phyloP scores from a whole-genome alignment of 768 basidiomycete species.

The Lactarius indigo region DNA sequence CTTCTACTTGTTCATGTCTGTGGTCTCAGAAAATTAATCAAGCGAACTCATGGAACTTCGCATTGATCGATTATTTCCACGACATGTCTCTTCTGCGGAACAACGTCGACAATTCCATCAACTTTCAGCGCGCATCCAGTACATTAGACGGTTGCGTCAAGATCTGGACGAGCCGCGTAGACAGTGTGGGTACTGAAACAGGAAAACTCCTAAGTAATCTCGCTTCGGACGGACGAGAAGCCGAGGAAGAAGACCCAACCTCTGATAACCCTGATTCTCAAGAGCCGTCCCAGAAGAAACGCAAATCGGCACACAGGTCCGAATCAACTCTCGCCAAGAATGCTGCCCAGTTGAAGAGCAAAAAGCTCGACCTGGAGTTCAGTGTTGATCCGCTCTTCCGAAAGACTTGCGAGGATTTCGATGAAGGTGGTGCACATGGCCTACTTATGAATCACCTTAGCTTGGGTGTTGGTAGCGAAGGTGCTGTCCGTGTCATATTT shows the following conservation, averaged over 20 bases:
- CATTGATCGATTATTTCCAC: slow-evolving; percentile 97
- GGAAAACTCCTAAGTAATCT: slow-evolving; percentile 93
- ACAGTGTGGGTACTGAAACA: slow-evolving; percentile 94
- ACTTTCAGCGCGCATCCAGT: slow-evolving; percentile 97
- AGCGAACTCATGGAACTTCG: slow-evolving; percentile 96
- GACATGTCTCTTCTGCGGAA: slow-evolving; percentile 96
- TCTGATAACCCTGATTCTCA: slow-evolving; percentile 63
- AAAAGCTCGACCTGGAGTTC: slow-evolving; percentile 95
- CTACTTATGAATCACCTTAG: slow-evolving; percentile 94
- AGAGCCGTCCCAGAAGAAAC: slow-evolving; percentile 58
- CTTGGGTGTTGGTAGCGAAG: slow-evolving; percentile 72
- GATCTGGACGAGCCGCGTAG: slow-evolving; percentile 98
- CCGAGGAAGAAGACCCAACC: slow-evolving; percentile 55
- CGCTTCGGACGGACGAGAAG: slow-evolving; percentile 57
- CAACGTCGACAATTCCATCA: slow-evolving; percentile 91
- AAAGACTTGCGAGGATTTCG: slow-evolving; percentile 98
- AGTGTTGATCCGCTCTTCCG: slow-evolving; percentile 94
- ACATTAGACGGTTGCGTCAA: slow-evolving; percentile 99
- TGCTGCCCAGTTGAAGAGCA: slow-evolving; percentile 72
- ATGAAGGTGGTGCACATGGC: slow-evolving; percentile 96
- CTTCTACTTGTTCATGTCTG: slow-evolving; percentile 19
- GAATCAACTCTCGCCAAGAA: slow-evolving; percentile 90
- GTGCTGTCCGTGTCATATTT: slow-evolving; percentile 86
- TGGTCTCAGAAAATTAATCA: slow-evolving; percentile 95
- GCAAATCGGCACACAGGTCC: slow-evolving; percentile 60